phyloP scores from a whole-genome alignment of 805 yeast species.

The Komagataella populi region DNA sequence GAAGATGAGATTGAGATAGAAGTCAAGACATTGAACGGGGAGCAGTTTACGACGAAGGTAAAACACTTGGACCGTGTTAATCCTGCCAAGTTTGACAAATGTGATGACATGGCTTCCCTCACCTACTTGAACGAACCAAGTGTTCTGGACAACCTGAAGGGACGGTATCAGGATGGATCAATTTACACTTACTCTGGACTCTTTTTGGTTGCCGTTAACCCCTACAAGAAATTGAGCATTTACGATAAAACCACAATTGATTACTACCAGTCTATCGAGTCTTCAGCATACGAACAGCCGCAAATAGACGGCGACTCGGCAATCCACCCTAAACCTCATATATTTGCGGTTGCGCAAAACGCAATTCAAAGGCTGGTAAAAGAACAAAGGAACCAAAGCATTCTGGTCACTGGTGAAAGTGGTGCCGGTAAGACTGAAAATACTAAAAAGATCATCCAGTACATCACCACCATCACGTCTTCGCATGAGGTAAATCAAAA shows the following conservation, averaged over 20 bases:
- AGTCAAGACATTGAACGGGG: conserved; percentile 22
- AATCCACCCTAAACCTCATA: conserved; percentile 56
- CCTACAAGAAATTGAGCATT: conserved; percentile 64
- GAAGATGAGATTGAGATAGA: neutral
- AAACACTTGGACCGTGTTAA: conserved; percentile 51
- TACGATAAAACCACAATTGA: conserved; percentile 48
- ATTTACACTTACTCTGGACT: conserved; percentile 94
- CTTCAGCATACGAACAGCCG: conserved; percentile 3
- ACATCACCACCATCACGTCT: conserved; percentile 63
- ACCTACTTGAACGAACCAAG: conserved; percentile 93
- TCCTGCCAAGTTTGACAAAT: conserved; percentile 81
- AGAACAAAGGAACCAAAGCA: conserved; percentile 69
- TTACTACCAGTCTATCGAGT: conserved; percentile 26
- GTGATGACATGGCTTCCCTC: conserved; percentile 90
- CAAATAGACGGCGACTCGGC: neutral
- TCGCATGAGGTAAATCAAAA: conserved; percentile 8
- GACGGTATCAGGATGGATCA: conserved; percentile 63
- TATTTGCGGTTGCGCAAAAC: conserved; percentile 78
- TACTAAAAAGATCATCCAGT: conserved; percentile 89
- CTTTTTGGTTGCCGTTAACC: conserved; percentile 90
- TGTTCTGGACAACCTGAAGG: conserved; percentile 71
- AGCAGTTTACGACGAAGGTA: conserved; percentile 17
- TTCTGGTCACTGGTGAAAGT: conserved; percentile 95
- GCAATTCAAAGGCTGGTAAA: conserved; percentile 67
- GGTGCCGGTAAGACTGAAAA: conserved; percentile 99